Evolutionary conservation across 1,284 basidiomycete genomes (phyloP).

Genomic region (Irpex sp.): DNA sequence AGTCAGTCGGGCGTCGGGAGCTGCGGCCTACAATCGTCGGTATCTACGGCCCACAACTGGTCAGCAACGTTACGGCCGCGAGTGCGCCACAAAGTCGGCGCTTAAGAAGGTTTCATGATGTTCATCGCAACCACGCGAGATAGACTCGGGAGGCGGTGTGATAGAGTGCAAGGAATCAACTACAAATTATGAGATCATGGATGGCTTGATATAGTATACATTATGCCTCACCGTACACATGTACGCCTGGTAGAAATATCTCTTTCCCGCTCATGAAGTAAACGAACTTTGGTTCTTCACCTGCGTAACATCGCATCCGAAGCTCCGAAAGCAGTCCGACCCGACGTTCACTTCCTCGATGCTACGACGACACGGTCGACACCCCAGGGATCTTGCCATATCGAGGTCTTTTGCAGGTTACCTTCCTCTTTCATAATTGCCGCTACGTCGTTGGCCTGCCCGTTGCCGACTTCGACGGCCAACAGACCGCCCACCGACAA

Average conservation of each 20-base stretch:
- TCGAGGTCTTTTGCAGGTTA: conserved; percentile 45
- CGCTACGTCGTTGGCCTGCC: conserved; percentile 65
- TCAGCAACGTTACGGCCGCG: too few relatives aligned
- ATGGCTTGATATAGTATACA: background rate
- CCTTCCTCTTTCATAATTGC: conserved; percentile 48
- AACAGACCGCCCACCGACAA: conserved; percentile 50
- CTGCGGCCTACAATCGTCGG: background rate
- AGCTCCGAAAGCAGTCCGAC: background rate
- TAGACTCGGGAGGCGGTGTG: background rate
- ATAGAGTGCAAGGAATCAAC: background rate
- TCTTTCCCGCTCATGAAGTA: background rate
- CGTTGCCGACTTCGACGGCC: conserved; percentile 78
- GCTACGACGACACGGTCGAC: conserved; percentile 63
- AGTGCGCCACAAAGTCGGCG: background rate
- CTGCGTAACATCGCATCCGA: background rate
- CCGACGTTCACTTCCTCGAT: conserved; percentile 16
- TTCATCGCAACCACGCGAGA: background rate
- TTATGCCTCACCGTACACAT: too few relatives aligned
- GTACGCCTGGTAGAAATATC: background rate
- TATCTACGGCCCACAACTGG: background rate
- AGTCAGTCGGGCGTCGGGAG: background rate
- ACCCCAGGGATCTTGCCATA: conserved; percentile 80
- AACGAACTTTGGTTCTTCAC: background rate
- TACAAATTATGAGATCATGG: background rate
- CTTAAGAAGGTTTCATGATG: background rate